phyloP scores from a whole-genome alignment of 768 basidiomycete species.

The Hygrocybe coccinea region DNA sequence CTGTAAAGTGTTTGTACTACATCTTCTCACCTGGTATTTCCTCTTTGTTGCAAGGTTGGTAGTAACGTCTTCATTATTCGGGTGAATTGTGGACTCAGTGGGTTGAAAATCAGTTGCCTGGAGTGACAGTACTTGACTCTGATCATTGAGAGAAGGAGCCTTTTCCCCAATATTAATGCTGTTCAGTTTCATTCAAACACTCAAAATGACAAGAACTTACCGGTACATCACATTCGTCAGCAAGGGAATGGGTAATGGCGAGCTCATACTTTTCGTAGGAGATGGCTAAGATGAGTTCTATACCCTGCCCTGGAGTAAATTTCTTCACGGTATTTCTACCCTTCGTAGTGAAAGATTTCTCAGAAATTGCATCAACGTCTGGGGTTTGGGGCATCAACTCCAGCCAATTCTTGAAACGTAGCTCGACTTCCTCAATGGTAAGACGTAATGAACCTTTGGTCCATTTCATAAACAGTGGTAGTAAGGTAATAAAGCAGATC shows the following conservation, averaged over 20 bases:
- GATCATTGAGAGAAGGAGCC: not conserved
- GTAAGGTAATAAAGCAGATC: slow-evolving; percentile 12
- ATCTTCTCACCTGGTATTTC: too few species aligned
- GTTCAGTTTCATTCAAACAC: not conserved
- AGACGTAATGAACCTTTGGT: not conserved
- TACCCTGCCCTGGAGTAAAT: not conserved
- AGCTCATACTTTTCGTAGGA: not conserved
- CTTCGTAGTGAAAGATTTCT: not conserved
- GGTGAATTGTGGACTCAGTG: too few species aligned
- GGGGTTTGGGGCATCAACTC: not conserved
- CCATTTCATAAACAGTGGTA: slow-evolving; percentile 9
- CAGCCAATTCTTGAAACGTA: not conserved
- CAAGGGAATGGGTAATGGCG: not conserved
- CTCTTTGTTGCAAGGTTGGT: too few species aligned
- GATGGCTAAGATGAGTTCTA: not conserved
- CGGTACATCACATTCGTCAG: not conserved
- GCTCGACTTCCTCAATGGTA: not conserved
- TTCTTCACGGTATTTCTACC: not conserved
- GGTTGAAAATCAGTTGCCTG: too few species aligned
- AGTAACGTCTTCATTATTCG: too few species aligned
- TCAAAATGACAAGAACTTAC: not conserved
- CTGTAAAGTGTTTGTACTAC: too few species aligned
- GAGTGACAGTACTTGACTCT: not conserved
- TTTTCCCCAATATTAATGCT: not conserved
- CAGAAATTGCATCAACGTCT: slow-evolving; percentile 5